phyloP scores from a whole-genome alignment of 108 stramenopile genomes.

The Epithemia pelagica region DNA sequence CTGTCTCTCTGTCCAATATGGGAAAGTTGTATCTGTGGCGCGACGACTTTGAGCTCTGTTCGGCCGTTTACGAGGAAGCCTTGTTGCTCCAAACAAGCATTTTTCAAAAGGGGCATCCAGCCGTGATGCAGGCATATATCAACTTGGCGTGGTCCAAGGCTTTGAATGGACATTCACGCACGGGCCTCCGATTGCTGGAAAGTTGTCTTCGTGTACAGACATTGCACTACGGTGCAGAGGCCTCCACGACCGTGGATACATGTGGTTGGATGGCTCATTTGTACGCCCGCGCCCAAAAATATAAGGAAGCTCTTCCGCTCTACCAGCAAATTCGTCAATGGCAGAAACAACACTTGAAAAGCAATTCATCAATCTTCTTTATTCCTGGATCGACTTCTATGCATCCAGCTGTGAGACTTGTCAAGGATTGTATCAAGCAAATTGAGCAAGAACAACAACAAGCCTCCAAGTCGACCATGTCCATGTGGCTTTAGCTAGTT shows the following conservation, averaged over 20 bases:
- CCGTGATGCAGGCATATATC: slow-evolving; percentile 22
- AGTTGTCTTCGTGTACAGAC: slow-evolving; percentile 26
- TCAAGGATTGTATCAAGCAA: not conserved
- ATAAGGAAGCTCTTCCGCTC: slow-evolving; percentile 26
- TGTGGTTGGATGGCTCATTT: slow-evolving; percentile 31
- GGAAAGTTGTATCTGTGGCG: slow-evolving; percentile 36
- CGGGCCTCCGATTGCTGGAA: slow-evolving; percentile 29
- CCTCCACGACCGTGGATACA: slow-evolving; percentile 26
- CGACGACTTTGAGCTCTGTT: slow-evolving; percentile 23
- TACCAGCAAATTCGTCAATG: slow-evolving; percentile 22
- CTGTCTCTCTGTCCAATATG: slow-evolving; percentile 42
- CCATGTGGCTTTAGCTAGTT: too few species aligned
- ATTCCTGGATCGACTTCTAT: not conserved
- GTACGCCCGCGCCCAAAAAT: slow-evolving; percentile 17
- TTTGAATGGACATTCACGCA: slow-evolving; percentile 16
- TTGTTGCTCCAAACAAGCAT: slow-evolving; percentile 35
- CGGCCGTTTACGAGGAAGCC: slow-evolving; percentile 48
- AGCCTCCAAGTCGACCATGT: too few species aligned
- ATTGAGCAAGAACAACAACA: too few species aligned
- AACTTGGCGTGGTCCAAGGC: slow-evolving; percentile 33
- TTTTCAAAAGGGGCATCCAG: slow-evolving; percentile 40
- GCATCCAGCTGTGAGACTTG: not conserved
- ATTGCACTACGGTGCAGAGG: slow-evolving; percentile 27
- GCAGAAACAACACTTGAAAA: slow-evolving; percentile 30
- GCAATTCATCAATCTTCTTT: not conserved